A percentile compares a stretch with the other conserved stretches of the same genome.
phyloP scores from a whole-genome alignment of 768 basidiomycete species.

The Calocybe gangraenosa region DNA sequence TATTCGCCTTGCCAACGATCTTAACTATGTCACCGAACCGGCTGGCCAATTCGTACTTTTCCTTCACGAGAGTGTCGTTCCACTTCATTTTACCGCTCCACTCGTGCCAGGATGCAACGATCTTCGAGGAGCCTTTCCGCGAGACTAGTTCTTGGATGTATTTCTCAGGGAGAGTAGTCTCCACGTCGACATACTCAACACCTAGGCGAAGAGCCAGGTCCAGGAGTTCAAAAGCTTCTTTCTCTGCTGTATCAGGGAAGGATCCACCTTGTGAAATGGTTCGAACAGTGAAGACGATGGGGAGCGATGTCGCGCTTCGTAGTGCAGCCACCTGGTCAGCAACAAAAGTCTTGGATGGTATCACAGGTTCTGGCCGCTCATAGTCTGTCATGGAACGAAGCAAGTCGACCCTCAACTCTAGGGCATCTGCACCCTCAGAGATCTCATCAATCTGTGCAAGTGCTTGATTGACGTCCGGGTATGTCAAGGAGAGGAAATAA shows the following conservation, averaged over 20 bases:
- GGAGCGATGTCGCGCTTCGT: slow-evolving; percentile 71
- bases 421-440: slow-evolving; percentile 80
- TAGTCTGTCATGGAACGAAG: slow-evolving; percentile 50
- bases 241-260: slow-evolving; percentile 75
- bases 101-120: slow-evolving; percentile 95
- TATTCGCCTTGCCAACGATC: slow-evolving; percentile 81
- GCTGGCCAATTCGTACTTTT: slow-evolving; percentile 65
- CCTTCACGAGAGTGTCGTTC: slow-evolving; percentile 60
- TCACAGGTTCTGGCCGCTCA: slow-evolving; percentile 44
- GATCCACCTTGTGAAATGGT: slow-evolving; percentile 87
- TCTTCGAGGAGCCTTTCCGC: slow-evolving; percentile 67
- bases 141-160: slow-evolving; percentile 53
- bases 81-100: slow-evolving; percentile 85
- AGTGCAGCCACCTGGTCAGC: slow-evolving; percentile 76
- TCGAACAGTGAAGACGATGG: slow-evolving; percentile 90
- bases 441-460: slow-evolving; percentile 68
- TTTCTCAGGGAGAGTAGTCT: slow-evolving; percentile 69
- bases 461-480: slow-evolving; percentile 78
- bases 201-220: slow-evolving; percentile 76
- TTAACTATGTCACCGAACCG: slow-evolving; percentile 86
- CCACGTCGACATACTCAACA: slow-evolving; percentile 92
- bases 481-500: slow-evolving; percentile 91
- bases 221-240: slow-evolving; percentile 72
- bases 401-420: slow-evolving; percentile 94
- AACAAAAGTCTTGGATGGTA: slow-evolving; percentile 72